A percentile compares a stretch with the other conserved stretches of the same genome.
Evolutionary conservation across 495 filamentous ascomycete species (phyloP).

Genomic region (Penicillium chermesinum): DNA sequence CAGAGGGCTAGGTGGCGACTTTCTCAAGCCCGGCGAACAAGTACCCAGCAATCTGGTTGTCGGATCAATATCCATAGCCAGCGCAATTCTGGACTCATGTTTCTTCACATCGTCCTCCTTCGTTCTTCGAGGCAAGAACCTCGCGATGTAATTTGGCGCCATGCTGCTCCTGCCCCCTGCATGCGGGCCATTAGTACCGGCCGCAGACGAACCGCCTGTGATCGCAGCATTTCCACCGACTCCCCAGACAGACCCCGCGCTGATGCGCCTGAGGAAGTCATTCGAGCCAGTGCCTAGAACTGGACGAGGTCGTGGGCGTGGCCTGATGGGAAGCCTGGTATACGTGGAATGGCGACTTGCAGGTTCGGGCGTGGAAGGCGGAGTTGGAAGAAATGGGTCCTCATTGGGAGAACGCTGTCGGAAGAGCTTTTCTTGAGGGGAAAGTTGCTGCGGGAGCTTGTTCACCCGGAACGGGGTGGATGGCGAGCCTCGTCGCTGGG

Average conservation of each 20-base stretch:
- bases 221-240: constrained; percentile 63
- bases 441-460: constrained; percentile 57
- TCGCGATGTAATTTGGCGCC: constrained; percentile 66
- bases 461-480: constrained; percentile 58
- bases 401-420: constrained; percentile 51
- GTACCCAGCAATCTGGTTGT: constrained; percentile 52
- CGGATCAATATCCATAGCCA: constrained; percentile 78
- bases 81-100: constrained; percentile 72
- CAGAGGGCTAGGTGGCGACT: constrained; percentile 20
- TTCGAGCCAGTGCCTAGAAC: constrained; percentile 6
- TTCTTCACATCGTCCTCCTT: constrained; percentile 56
- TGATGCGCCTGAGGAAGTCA: constrained; percentile 42
- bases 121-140: constrained; percentile 54
- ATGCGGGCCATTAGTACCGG: too few relatives aligned
- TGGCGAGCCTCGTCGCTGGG: constrained; percentile 42
- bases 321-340: constrained; percentile 15
- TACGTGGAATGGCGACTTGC: constrained; percentile 21
- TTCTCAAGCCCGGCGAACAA: constrained; percentile 17
- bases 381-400: constrained; percentile 59
- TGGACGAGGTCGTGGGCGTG: constrained; percentile 33
- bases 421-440: constrained; percentile 54
- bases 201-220: constrained; percentile 33
- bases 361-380: constrained; percentile 12
- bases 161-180: constrained; percentile 60
- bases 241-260: constrained; percentile 71